Evolutionary conservation across 164 flowering plant genomes (phyloP), one percentile per base, ranked within the genome.

Genomic region (Kingdonia uniflora): DNA sequence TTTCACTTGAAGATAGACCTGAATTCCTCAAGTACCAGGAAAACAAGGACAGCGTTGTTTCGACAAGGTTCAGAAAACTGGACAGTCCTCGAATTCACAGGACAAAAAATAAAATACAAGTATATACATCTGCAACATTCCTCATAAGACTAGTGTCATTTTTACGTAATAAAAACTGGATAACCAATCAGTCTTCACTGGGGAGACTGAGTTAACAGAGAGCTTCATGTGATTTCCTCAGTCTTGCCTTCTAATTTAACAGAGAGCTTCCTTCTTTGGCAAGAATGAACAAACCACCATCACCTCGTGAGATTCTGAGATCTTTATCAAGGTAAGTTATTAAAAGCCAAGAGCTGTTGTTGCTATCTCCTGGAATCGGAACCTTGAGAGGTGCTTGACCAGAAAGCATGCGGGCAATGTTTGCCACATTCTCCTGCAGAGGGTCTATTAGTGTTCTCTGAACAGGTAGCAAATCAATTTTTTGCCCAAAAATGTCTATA

Each of bases 281-380:
- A 45, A 92, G 99, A 46, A 88, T 82, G 58, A 92, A 92, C 55
- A 87, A 81, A 41, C 99, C 99, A 44, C 99, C 96, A 64, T 92
- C 99, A 6, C 99, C 99, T 69, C 95, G 80, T 13, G 95, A 82
- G 29, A 92, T 92, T 17, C 95, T 74, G 22, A 88, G 51, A 63
- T 92, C 96, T 46, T 81, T 60, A 42, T 92, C 96, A 16, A 92
- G 91, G 71, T 82, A 92, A 14, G 95, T 84, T 7, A 56, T 82
- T 14, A 92, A 65, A 50, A 92, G 91, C 87, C 90, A 92, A 17
- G 99, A 92, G 16, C 57, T 63, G 38, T 76, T 12, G 61, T 76
- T 12, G 61, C 94, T 66, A 1, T 84, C 75, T 5, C 91, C 91
- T 6, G 95, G 95, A 62, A 92, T 80, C 16, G 87, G 84, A 45